Evolutionary conservation across 2,329 filamentous ascomycete genomes (phyloP), one percentile per base, ranked within the genome.

Genomic region (Cladosporium colombiae): DNA sequence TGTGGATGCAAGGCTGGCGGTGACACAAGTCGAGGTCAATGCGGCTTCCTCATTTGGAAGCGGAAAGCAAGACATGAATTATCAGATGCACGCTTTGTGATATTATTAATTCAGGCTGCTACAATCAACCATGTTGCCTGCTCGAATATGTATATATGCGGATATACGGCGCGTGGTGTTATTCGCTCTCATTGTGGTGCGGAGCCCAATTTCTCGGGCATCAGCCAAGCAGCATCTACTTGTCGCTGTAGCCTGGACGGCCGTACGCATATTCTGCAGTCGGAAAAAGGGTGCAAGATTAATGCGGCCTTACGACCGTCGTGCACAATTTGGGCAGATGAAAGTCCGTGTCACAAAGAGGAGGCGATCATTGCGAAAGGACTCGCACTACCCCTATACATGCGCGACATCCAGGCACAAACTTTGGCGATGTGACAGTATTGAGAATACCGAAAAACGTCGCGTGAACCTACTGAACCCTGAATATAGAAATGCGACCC

Each of bases 11-110:
- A 23, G 40, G 13, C 40, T 21, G 13, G 52, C 27, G 13, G 27
- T 55, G 52, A 55, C 52, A 55, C 52, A 49, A 49, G 37, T 61
- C 40, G 37, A 49, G 27, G 27, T 37, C 29, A 58, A 23, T 33
- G 29, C 29, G 55, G 55, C 23, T 33, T 37, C 33, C 29, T 35
- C 55, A n/a, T 53, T 18, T 10, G 49, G 40, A 46, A 46, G n/a
- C 4, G 40, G 11, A 13, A 46, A 21, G n/a, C 40, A 46, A 46
- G 40, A 21, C 40, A 46, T 46, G 8, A 21, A 46, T 46, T 23
- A 21, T 46, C n/a, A 11, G n/a, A 46, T 23, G 40, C 40, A 46
- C 40, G 8, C 8, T 21, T 46, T 21, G 7, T 13, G 40, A 46
- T 13, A 11, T n/a, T 5, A 46, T 46, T 13, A 6, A 8, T 21